Evolutionary conservation across 805 yeast genomes (phyloP).

Genomic region (Lipomyces starkeyi): DNA sequence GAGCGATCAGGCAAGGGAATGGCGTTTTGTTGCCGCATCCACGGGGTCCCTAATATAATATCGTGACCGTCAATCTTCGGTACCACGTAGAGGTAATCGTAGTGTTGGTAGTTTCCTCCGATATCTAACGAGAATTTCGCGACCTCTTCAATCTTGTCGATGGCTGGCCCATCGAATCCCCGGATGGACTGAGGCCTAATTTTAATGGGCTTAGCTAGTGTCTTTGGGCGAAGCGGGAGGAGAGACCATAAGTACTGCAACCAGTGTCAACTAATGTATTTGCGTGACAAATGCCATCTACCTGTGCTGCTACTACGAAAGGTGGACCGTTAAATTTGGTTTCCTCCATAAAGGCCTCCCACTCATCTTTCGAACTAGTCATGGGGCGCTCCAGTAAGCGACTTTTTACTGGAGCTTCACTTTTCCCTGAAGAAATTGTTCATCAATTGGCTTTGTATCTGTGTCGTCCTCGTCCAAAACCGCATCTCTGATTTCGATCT

Average conservation of each 20-base stretch:
- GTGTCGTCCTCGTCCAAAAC: no score
- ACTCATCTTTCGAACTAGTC: neutral
- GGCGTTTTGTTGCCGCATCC: no score
- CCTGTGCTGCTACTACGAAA: slow-evolving; percentile 1
- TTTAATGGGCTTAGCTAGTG: neutral
- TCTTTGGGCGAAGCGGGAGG: neutral
- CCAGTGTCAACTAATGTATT: neutral
- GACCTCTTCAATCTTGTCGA: neutral
- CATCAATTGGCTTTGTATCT: no score
- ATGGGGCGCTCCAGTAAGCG: neutral
- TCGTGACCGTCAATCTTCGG: no score
- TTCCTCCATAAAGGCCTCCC: neutral
- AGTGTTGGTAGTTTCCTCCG: no score
- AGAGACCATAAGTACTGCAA: neutral
- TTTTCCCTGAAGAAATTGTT: no score
- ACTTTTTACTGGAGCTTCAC: no score
- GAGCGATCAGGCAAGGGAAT: no score
- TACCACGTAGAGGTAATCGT: no score
- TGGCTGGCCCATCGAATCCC: neutral
- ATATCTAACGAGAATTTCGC: no score
- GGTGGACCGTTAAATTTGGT: neutral
- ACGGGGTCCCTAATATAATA: no score
- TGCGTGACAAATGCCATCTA: neutral
- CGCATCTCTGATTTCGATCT: no score
- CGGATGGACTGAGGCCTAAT: neutral